Evolutionary conservation across 805 yeast genomes (phyloP), one percentile per base, ranked within the genome.

Genomic region (Suhomyces vadensis): DNA sequence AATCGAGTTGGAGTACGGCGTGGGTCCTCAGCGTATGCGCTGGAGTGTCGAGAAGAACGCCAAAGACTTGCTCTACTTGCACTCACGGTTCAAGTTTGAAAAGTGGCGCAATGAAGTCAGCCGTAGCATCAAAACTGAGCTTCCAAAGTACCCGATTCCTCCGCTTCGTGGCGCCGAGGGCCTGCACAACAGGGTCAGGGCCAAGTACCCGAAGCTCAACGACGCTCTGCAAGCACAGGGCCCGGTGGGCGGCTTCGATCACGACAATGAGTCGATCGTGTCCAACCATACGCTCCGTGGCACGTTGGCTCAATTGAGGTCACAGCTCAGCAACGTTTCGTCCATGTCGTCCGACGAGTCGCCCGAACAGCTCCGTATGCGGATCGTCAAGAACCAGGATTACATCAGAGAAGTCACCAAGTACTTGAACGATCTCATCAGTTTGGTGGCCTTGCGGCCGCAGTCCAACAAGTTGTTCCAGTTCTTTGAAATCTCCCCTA

Each of bases 401-500:
- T 73, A 69, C 53, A 58, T 71, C 46, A 53, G 64, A 43, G 74
- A 71, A 16, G 67, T 94, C 35, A 90, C 86, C 52, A 69, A 72
- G 3, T 94, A 91, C 59, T 71, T 94, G 43, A 78, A 80, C 37
- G 73, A 77, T 13, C 65, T 94, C 48, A 75, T 85, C 42, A 64
- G 72, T 13, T 67, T 77, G 4, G 74, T 87, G 37, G 76, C 84
- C 1, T 73, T 89, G 56, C 77, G 83, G 39, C 88, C 96, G 0
- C 96, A 88, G 55, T 82, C 95, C 0, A 90, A 89, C 57, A 74
- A 85, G 46, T 60, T 94, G 8, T 85, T 94, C 55, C 91, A 85
- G 49, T 94, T 94, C 60, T 80, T 92, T 47, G 99, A 94, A 56
- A 67, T 94, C 11, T 90, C 97, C 0, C 95, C 96, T 0, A 78